phyloP scores from a whole-genome alignment of 2,329 filamentous ascomycete genomes.

The Xylaria sp. region DNA sequence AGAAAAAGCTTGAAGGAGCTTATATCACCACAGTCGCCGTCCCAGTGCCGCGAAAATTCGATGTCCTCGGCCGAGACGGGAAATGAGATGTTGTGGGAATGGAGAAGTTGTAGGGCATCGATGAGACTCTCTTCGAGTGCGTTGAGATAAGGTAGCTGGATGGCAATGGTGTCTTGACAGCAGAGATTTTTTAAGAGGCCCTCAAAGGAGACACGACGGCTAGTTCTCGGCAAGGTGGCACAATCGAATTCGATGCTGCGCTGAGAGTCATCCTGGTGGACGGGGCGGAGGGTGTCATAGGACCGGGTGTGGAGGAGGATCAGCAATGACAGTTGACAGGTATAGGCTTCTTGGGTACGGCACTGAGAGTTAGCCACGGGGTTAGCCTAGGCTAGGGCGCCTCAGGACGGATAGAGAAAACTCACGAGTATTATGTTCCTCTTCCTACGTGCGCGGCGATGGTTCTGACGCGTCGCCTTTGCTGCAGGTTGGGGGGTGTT shows the following conservation, averaged over 20 bases:
- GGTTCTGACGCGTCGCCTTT: not conserved
- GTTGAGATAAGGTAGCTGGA: not conserved
- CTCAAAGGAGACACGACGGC: conserved; percentile 19
- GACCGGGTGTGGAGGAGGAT: conserved; percentile 30
- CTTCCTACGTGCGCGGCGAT: not conserved
- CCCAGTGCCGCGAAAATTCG: too few relatives aligned
- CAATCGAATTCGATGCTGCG: conserved; percentile 24
- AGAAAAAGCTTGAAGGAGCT: not conserved
- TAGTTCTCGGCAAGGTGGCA: conserved; percentile 9
- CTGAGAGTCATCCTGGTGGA: conserved; percentile 31
- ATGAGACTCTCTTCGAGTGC: not conserved
- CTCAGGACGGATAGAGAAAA: not conserved
- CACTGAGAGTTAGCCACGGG: conserved; percentile 22
- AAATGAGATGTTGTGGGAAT: not conserved
- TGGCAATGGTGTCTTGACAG: not conserved
- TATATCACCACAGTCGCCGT: not conserved
- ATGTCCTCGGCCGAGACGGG: not conserved
- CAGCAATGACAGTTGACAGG: conserved; percentile 28
- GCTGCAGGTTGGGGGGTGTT: not conserved
- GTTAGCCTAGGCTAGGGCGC: not conserved
- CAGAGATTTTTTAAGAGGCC: conserved; percentile 19
- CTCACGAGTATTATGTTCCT: conserved; percentile 21
- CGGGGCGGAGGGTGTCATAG: conserved; percentile 27
- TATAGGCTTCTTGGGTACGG: conserved; percentile 23
- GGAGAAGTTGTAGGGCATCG: not conserved